Evolutionary conservation across 2,329 filamentous ascomycete genomes (phyloP).

Genomic region (Apiospora malaysiana): DNA sequence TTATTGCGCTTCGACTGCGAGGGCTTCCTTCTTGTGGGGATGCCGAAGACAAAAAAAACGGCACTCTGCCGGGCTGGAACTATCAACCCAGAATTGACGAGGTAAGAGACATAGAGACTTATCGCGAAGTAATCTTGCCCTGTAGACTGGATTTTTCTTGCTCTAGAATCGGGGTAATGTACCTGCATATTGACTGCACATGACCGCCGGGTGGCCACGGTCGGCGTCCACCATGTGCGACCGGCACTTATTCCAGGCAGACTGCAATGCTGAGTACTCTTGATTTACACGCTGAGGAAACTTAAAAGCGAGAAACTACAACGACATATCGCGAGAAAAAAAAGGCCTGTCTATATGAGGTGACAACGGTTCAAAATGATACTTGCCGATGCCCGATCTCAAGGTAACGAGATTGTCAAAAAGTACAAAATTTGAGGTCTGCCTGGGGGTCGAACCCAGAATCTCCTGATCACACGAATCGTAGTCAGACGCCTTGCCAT

Average conservation of each 20-base stretch:
- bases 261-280: no score
- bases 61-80: not conserved
- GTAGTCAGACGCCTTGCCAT: constrained; percentile 53
- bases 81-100: no score
- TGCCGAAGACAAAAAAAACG: no score
- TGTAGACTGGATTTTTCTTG: not conserved
- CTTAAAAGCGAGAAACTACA: not conserved
- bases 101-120: not conserved
- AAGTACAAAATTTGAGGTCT: constrained; percentile 4
- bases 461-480: constrained; percentile 31
- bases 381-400: no score
- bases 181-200: not conserved
- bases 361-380: no score
- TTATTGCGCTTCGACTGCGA: not conserved
- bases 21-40: not conserved
- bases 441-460: constrained; percentile 28
- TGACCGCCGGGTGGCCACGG: not conserved
- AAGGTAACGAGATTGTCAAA: not conserved
- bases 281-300: no score
- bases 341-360: no score
- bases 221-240: not conserved
- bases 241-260: not conserved
- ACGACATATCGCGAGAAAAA: no score
- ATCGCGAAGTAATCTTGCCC: not conserved
- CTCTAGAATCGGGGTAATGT: not conserved